Conservation (phyloP, 2,329 filamentous ascomycete genomes). For the Calonectria honghensis region DNA sequence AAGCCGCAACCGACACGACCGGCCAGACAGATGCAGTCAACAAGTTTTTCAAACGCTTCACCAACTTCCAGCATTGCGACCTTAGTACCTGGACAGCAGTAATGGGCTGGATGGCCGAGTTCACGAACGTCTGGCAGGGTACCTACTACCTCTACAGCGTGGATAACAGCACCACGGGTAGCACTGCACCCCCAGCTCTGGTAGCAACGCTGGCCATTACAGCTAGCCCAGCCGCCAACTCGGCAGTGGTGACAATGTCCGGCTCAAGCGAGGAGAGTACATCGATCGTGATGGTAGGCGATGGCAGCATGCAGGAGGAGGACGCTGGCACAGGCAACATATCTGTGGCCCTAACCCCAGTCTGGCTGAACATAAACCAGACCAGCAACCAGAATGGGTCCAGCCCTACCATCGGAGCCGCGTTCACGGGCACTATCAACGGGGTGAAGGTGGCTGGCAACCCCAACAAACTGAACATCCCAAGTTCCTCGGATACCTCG, state of each 20-base stretch:
- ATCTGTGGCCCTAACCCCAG: not conserved
- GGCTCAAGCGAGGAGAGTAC: slow-evolving; percentile 4
- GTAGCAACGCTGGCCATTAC: slow-evolving; percentile 9
- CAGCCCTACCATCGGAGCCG: slow-evolving; percentile 16
- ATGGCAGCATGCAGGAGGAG: slow-evolving; percentile 11
- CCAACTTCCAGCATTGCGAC: not conserved
- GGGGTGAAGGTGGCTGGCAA: slow-evolving; percentile 14
- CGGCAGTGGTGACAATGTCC: slow-evolving; percentile 7
- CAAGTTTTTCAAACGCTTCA: not conserved
- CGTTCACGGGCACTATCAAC: slow-evolving; percentile 20
- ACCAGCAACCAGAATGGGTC: slow-evolving; percentile 21
- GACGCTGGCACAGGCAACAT: slow-evolving; percentile 5
- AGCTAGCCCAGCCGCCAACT: not conserved
- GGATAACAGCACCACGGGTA: not conserved
- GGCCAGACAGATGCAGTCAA: not conserved
- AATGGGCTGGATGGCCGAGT: not conserved
- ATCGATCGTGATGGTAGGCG: slow-evolving; percentile 1
- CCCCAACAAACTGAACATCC: slow-evolving; percentile 21
- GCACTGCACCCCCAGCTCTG: not conserved
- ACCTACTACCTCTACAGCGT: slow-evolving; percentile 18
- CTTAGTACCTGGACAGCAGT: not conserved
- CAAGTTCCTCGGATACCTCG: slow-evolving; percentile 6
- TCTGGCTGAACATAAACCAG: slow-evolving; percentile 15
- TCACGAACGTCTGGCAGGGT: slow-evolving; percentile 5
- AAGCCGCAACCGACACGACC: not conserved